Conservation (phyloP, 441 rosid species). For the Croton setiger region DNA sequence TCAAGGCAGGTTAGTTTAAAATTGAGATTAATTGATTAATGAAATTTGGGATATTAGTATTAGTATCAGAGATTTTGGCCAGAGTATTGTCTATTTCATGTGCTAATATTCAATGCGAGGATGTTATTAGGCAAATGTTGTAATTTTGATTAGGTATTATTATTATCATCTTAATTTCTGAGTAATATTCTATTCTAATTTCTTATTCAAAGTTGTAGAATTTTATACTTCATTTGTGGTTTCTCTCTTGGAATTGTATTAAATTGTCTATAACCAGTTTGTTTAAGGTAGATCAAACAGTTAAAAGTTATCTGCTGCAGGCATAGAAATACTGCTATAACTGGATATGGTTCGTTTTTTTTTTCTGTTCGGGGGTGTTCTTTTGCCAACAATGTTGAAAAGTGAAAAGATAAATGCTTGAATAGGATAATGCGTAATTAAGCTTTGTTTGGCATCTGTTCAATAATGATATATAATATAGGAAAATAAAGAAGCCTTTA, state of each 20-base stretch:
- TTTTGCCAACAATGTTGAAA: background rate
- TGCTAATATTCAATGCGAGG: background rate
- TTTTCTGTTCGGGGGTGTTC: background rate
- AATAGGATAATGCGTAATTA: background rate
- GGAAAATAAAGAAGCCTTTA: background rate
- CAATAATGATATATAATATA: background rate
- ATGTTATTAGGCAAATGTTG: background rate
- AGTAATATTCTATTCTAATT: background rate
- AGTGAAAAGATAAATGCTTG: background rate
- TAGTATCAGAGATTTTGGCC: slow-evolving; percentile 4
- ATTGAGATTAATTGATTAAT: slow-evolving; percentile 16
- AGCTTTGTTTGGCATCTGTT: background rate
- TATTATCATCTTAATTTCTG: background rate
- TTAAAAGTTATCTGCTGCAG: background rate
- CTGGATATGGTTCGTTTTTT: no score
- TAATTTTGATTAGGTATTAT: slow-evolving; percentile 5
- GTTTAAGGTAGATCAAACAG: background rate
- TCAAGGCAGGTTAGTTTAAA: slow-evolving; percentile 17
- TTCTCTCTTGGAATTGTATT: background rate
- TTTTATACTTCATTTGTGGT: background rate
- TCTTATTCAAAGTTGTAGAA: background rate
- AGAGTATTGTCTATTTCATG: background rate
- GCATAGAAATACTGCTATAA: background rate
- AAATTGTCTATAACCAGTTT: background rate
- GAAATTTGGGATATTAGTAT: background rate